Evolutionary conservation across 2,329 filamentous ascomycete genomes (phyloP), one percentile per base, ranked within the genome.

Genomic region (Cyphellophora attinorum): DNA sequence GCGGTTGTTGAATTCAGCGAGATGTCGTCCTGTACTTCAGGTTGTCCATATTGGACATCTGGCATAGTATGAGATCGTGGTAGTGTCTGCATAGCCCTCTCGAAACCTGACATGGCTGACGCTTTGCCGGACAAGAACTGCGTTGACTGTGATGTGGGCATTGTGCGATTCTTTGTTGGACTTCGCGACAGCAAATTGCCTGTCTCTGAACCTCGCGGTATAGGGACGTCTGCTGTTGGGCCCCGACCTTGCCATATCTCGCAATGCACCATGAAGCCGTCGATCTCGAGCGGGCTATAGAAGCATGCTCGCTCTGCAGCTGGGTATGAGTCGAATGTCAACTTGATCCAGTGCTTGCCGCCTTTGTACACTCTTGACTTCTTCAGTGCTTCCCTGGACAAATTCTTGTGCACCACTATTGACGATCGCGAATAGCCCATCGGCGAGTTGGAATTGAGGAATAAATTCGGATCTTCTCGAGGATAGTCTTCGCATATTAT

Each of bases 401-500:
- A 62, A 6, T 73, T 72, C 19, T 46, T 29, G 33, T 74, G 70
- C 6, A 81, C 73, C 6, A 81, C 77, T 33, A 81, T 75, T 3
- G 37, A 39, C 3, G 37, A 33, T 14, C 38, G 28, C 5, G 42
- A 41, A 21, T 48, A 41, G 15, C 31, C 42, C 13, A 42, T 29
- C 5, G 46, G 44, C 2, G 44, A 46, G 49, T 85, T 79, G 43
- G 81, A 73, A 41, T 84, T 73, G 46, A 88, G 76, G 52, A 75
- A 73, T 42, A 78, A 71, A 37, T 76, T 68, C 3, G 84, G 82
- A n/a, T 89, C 81, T 44, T 83, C 79, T 42, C 89, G 79, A 6
- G 86, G 77, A 59, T 96, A 96, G 60, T 95, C 88, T 62, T 96
- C 89, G 59, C 88, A 88, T 54, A 95, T 85, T 43, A 76, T 65